phyloP scores from a whole-genome alignment of 225 moss, liverwort and hornwort genomes.

The Takakia lepidozioides region DNA sequence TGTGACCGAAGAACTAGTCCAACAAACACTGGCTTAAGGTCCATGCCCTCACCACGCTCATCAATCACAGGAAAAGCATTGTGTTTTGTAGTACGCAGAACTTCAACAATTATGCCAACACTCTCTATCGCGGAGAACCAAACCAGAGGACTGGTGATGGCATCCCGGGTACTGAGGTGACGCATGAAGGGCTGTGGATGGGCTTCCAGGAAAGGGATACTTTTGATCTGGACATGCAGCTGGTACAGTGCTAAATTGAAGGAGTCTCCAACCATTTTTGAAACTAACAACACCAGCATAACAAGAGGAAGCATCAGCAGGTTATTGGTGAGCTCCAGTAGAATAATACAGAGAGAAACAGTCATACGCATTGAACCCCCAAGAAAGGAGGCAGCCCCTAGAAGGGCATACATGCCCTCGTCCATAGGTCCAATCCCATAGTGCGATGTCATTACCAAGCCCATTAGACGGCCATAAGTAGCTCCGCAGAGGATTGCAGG shows the following conservation, averaged over 20 bases:
- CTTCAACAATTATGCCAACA: constrained; percentile 21
- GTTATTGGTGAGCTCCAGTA: constrained; percentile 49
- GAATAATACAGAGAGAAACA: constrained; percentile 39
- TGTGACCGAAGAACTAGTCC: constrained; percentile 39
- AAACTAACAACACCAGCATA: constrained; percentile 44
- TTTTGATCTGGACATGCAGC: constrained; percentile 36
- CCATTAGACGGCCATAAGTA: constrained; percentile 29
- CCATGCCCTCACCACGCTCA: neutral
- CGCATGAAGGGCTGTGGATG: constrained; percentile 50
- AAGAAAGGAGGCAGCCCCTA: constrained; percentile 45
- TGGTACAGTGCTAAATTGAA: constrained; percentile 48
- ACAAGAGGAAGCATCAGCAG: constrained; percentile 39
- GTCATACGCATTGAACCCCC: constrained; percentile 63
- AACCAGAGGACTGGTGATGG: constrained; percentile 16
- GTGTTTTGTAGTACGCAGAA: constrained; percentile 22
- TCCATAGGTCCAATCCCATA: constrained; percentile 14
- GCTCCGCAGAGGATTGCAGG: constrained; percentile 47
- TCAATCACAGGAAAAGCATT: constrained; percentile 45
- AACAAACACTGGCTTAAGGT: constrained; percentile 4
- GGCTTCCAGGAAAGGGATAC: constrained; percentile 35
- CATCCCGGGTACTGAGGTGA: constrained; percentile 37
- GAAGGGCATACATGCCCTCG: constrained; percentile 42
- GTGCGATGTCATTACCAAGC: constrained; percentile 20
- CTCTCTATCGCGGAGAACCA: constrained; percentile 16
- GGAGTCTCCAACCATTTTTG: constrained; percentile 45